Evolutionary conservation across 768 basidiomycete genomes (phyloP).

Genomic region (Chalciporus piperatus): DNA sequence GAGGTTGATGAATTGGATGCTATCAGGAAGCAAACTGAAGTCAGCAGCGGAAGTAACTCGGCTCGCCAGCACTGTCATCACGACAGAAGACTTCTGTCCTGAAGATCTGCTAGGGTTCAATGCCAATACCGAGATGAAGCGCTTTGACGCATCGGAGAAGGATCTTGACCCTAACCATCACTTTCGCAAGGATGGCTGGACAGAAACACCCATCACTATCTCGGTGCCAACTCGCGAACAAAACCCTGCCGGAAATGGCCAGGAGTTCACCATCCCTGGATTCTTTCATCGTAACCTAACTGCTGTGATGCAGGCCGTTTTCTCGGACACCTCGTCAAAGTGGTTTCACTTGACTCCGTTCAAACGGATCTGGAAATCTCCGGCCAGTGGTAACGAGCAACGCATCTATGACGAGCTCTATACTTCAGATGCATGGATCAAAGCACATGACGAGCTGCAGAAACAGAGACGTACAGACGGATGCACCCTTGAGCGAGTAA

Average conservation of each 20-base stretch:
- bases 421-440: slow-evolving; percentile 16
- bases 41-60: slow-evolving; percentile 1
- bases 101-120: slow-evolving; percentile 16
- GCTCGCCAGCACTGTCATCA: slow-evolving; percentile 6
- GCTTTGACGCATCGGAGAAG: slow-evolving; percentile 4
- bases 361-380: slow-evolving; percentile 15
- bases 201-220: neutral
- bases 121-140: slow-evolving; percentile 6
- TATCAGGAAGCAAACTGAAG: too few relatives aligned
- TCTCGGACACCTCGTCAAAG: slow-evolving; percentile 2
- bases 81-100: slow-evolving; percentile 4
- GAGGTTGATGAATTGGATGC: too few relatives aligned
- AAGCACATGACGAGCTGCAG: slow-evolving; percentile 21
- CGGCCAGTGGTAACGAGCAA: too few relatives aligned
- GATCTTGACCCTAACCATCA: too few relatives aligned
- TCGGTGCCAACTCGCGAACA: neutral
- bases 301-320: slow-evolving; percentile 4
- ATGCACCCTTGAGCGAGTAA: slow-evolving; percentile 12
- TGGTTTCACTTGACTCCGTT: slow-evolving; percentile 23
- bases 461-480: slow-evolving; percentile 5
- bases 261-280: slow-evolving; percentile 9
- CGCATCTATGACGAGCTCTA: slow-evolving; percentile 23
- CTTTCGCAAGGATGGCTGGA: too few relatives aligned
- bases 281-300: slow-evolving; percentile 4
- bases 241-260: too few relatives aligned